Base-by-base conservation (phyloP, 116 monocot genomes). In the Iris pallida region DNA sequence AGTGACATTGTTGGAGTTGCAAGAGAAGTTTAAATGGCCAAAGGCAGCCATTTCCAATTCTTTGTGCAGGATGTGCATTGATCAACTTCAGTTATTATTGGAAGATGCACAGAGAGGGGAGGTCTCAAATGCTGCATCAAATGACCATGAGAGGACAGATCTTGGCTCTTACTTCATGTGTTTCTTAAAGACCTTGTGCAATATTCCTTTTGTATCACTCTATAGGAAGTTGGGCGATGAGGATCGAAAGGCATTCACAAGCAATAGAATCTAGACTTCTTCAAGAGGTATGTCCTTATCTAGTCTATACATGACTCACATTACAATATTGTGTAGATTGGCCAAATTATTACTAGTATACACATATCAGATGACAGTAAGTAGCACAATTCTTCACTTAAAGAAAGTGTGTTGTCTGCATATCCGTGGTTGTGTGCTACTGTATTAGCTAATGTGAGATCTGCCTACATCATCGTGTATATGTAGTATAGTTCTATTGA, bases 11-110 rank as follows among this genome's bases (percentile, higher is more conserved):
- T 98, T 98, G 73, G 93, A 98, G 72, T 70, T 98, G 75, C 86
- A 86, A 70, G 93, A 98, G 74, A 98, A 85, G 66, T 98, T 98
- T 65, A 90, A 79, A 72, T 98, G 98, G 98, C 98, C 90, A 11
- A 98, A 88, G 70, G 67, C 72, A 64, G 83, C 90, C 11, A 93
- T 68, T 57, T 86, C 93, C n/a, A 78, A 78, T 73, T 79, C 86
- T 59, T 58, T 90, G 45, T 77, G 93, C 51, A 88, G 52, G 62
- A 64, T 73, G 69, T 98, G 98, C 63, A 90, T 98, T 71, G 82
- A 93, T 45, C 81, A 90, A 64, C 78, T 98, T 63, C 90, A 93
- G 63, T 80, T 75, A 59, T 80, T 98, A 73, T 70, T 98, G 30
- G 98, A 92, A 72, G 89, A 98, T 92, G 90, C 88, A 42, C 98